phyloP scores from a whole-genome alignment of 129 eudicot genomes.

The Logfia minima region DNA sequence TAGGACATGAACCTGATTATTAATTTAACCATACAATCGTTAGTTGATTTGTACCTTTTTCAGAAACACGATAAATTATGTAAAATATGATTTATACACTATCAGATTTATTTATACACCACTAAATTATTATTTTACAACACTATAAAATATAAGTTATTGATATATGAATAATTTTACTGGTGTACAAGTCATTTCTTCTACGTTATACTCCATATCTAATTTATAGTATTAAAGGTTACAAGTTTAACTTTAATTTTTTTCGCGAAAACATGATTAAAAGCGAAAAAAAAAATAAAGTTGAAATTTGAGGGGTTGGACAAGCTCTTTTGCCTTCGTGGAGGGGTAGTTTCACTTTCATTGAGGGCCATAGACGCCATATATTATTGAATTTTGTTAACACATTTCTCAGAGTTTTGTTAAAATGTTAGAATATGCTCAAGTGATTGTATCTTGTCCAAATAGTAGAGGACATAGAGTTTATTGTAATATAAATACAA shows the following conservation, averaged over 20 bases:
- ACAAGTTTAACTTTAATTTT: neutral
- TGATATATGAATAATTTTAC: too few species aligned
- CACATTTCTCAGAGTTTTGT: too few species aligned
- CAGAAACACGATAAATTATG: too few species aligned
- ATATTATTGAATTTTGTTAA: constrained; percentile 4
- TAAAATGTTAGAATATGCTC: too few species aligned
- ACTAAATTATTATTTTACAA: too few species aligned
- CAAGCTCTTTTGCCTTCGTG: constrained; percentile 35
- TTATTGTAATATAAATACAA: too few species aligned
- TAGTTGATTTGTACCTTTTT: neutral
- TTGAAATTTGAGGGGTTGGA: constrained; percentile 26
- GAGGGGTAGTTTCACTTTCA: constrained; percentile 38
- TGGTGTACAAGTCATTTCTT: neutral
- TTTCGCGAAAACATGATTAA: constrained; percentile 4
- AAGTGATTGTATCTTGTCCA: too few species aligned
- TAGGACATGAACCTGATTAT: constrained; percentile 77
- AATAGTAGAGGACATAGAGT: too few species aligned
- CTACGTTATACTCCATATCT: neutral
- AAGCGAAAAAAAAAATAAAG: constrained; percentile 23
- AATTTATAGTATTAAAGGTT: neutral
- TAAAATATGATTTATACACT: neutral
- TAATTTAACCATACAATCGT: constrained; percentile 24
- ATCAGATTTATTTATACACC: too few species aligned
- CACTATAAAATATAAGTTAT: too few species aligned
- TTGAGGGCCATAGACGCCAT: constrained; percentile 42